Conservation (phyloP, 768 basidiomycete species). For the Mrakia gelida region DNA sequence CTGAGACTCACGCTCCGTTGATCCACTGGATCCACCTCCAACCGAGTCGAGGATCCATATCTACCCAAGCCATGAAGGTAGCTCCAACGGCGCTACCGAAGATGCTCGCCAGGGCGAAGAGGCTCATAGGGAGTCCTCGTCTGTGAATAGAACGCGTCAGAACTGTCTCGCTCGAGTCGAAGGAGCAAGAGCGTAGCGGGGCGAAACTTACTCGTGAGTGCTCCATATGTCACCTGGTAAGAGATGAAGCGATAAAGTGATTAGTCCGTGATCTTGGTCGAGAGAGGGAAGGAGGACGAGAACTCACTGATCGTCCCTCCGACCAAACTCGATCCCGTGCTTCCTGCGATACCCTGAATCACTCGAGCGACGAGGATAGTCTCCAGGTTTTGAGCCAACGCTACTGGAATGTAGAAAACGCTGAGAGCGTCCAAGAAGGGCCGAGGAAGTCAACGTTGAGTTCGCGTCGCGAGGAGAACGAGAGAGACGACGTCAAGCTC, state of each 20-base stretch:
- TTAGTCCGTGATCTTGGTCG: too few relatives aligned
- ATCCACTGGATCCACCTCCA: constrained; percentile 89
- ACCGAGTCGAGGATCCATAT: constrained; percentile 53
- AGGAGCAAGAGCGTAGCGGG: neutral
- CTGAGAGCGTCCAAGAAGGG: constrained; percentile 16
- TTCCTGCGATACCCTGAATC: constrained; percentile 43
- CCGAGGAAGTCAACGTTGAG: neutral
- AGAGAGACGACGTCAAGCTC: neutral
- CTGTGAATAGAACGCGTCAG: neutral
- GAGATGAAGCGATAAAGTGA: neutral
- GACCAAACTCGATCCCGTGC: constrained; percentile 45
- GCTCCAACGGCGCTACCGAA: constrained; percentile 64
- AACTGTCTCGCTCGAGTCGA: too few relatives aligned
- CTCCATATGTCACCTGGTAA: constrained; percentile 42
- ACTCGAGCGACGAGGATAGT: constrained; percentile 44
- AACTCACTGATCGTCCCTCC: constrained; percentile 42
- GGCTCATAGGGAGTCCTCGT: constrained; percentile 68
- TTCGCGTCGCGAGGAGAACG: neutral
- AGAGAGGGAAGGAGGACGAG: neutral
- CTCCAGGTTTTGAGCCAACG: constrained; percentile 42
- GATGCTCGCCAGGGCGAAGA: constrained; percentile 62
- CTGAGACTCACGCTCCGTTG: neutral
- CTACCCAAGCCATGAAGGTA: constrained; percentile 56
- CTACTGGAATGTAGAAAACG: constrained; percentile 35
- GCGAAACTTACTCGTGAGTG: constrained; percentile 37